Percentiles rank a stretch among this genome's conserved stretches.
phyloP scores from a whole-genome alignment of 164 flowering plant genomes.

The Hamamelis virginiana region DNA sequence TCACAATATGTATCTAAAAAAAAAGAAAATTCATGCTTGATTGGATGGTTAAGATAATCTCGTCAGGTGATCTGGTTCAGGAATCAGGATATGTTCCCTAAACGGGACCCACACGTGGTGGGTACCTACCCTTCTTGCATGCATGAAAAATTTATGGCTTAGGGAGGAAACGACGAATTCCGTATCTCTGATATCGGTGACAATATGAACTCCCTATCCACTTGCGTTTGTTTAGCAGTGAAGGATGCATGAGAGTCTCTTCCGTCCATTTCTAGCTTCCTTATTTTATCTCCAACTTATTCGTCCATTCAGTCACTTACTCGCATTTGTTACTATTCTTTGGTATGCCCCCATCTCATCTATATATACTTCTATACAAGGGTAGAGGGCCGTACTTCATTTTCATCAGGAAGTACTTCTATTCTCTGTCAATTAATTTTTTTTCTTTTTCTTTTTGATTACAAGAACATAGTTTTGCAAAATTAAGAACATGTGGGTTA shows the following conservation, averaged over 20 bases:
- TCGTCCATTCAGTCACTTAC: background rate
- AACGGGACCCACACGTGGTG: too few species aligned
- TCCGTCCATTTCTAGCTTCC: conserved; percentile 8
- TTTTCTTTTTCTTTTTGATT: too few species aligned
- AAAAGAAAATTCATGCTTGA: too few species aligned
- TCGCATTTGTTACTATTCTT: background rate
- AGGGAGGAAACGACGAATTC: background rate
- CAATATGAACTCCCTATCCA: conserved; percentile 1
- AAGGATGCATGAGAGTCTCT: background rate
- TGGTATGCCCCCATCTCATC: background rate
- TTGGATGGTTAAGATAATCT: too few species aligned
- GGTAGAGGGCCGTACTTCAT: background rate
- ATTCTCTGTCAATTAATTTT: too few species aligned
- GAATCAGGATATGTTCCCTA: too few species aligned
- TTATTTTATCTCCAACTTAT: background rate
- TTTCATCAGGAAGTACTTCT: background rate
- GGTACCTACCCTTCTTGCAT: background rate
- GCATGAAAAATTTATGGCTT: background rate
- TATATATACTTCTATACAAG: background rate
- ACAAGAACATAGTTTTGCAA: too few species aligned
- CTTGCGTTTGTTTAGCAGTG: background rate
- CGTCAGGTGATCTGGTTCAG: too few species aligned
- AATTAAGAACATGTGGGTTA: too few species aligned
- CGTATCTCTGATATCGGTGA: background rate
- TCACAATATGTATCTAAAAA: too few species aligned